phyloP scores from a whole-genome alignment of 2,329 filamentous ascomycete genomes.

The Microcera coccophila region DNA sequence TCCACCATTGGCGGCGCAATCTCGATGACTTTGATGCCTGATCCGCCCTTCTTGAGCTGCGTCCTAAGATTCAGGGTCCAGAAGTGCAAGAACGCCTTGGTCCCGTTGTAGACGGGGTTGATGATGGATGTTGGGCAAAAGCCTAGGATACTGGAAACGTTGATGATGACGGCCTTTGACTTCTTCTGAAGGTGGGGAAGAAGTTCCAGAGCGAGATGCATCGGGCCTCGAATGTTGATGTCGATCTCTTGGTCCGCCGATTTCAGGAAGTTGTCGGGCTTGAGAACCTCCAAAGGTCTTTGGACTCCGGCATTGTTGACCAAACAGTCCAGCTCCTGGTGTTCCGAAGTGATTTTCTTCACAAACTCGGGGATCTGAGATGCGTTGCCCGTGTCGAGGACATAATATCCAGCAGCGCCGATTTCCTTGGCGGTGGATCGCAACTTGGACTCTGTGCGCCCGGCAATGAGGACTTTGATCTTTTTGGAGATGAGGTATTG shows the following conservation, averaged over 20 bases:
- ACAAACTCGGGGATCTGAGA: constrained; percentile 43
- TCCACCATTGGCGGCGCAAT: constrained; percentile 53
- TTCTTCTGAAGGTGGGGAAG: constrained; percentile 47
- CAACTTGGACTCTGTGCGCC: constrained; percentile 53
- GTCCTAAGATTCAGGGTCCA: constrained; percentile 53
- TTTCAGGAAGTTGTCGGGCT: constrained; percentile 40
- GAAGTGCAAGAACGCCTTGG: constrained; percentile 56
- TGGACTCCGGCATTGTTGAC: constrained; percentile 60
- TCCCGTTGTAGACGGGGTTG: constrained; percentile 57
- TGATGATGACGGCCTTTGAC: constrained; percentile 44
- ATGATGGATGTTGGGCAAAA: constrained; percentile 50
- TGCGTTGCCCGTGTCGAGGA: constrained; percentile 47
- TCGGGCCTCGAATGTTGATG: constrained; percentile 55
- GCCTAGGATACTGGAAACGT: constrained; percentile 51
- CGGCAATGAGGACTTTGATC: constrained; percentile 50
- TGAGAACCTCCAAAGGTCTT: constrained; percentile 44
- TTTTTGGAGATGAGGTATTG: constrained; percentile 43
- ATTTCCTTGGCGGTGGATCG: constrained; percentile 40
- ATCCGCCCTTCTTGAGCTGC: constrained; percentile 40
- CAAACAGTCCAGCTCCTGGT: constrained; percentile 51
- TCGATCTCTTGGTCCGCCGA: constrained; percentile 55
- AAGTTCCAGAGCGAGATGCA: constrained; percentile 50
- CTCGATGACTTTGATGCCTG: constrained; percentile 48
- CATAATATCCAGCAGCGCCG: constrained; percentile 48
- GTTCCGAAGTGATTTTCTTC: constrained; percentile 41